Evolutionary conservation across 345 rosid genomes (phyloP), one percentile per base, ranked within the genome.

Genomic region (Sonneratia caseolaris): DNA sequence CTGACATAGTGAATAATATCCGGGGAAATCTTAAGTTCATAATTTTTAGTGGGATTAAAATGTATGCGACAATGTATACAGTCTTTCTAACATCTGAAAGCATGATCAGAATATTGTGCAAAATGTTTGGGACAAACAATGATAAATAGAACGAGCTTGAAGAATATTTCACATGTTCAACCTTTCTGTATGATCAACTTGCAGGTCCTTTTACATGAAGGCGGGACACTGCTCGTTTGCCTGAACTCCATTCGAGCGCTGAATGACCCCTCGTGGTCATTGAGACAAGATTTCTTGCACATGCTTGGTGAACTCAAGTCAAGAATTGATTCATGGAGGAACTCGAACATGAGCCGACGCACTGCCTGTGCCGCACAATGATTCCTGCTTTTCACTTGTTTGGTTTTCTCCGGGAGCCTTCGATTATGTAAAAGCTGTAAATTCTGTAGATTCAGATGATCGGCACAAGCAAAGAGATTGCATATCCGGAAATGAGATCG

Each of bases 161-260:
- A 22, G 16, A 24, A 24, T 16, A 21, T 42, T 40, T 10, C 24
- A 24, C 40, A n/a, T 43, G 48, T 68, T 66, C 22, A 9, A 68
- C 48, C 49, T 7, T 68, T 19, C 35, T 66, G 45, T 48, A 32
- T 32, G 42, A 37, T 37, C 47, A 57, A 71, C 53, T 38, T 79
- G 73, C 87, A 94, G 98, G 97, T 94, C 72, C 96, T 94, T 74
- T 66, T 90, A 79, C 97, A 91, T 37, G 97, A 94, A 84, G 97
- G 98, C 0, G 98, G 96, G 36, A 90, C 99, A 32, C 92, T 94
- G 59, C 87, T 91, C 3, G 97, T 91, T 73, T 91, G 99, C 74
- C 91, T 92, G 64, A 92, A 91, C 77, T 95, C 96, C 4, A 70
- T 92, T 16, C 96, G 97, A 0, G 93, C 87, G 37, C 87, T 92